Base-by-base conservation (phyloP, 345 rosid genomes). In the Limnanthes douglasii region DNA sequence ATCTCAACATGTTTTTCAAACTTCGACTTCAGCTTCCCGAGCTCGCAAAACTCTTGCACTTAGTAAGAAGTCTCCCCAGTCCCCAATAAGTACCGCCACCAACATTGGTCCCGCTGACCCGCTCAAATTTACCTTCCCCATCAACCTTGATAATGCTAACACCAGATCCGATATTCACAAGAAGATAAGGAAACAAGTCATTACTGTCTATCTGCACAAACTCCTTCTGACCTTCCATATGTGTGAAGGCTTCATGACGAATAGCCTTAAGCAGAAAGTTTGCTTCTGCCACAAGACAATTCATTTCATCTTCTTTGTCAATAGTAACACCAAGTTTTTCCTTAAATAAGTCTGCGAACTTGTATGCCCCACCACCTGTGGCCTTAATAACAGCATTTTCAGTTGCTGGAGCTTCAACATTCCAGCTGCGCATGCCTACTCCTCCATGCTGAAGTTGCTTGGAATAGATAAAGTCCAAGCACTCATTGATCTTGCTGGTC, bases 61-160 rank as follows among this genome's bases (percentile, higher is more conserved):
- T 84, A 3, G 94, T 88, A 38, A 88, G 50, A 45, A 86, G 84
- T 62, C 67, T 76, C 60, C 97, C 97, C 65, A 88, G 63, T 42
- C 97, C 97, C 94, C 94, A 88, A 26, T 83, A 88, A 34, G 97
- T 83, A 49, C 97, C 97, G 60, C 97, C 97, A 12, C 97, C 97
- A 41, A 83, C 95, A 68, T 88, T 88, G 38, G 97, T 88, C 23
- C 97, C 95, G 23, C 97, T 88, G 41, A 88, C 94, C 38, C 95
- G 83, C 67, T 88, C 53, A 59, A 79, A 88, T 52, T 84, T 84
- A n/a, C 97, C 95, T 45, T 88, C 97, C 22, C 94, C 95, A 40
- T 88, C 96, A 54, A 86, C 94, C 99, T 90, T 90, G 63, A 90
- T 85, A 64, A 90, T 75, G 54, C 99, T 90, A 58, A 90, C 96